phyloP scores from a whole-genome alignment of 176 grass and related monocot species.

The Ampelocalamus luodianensis region DNA sequence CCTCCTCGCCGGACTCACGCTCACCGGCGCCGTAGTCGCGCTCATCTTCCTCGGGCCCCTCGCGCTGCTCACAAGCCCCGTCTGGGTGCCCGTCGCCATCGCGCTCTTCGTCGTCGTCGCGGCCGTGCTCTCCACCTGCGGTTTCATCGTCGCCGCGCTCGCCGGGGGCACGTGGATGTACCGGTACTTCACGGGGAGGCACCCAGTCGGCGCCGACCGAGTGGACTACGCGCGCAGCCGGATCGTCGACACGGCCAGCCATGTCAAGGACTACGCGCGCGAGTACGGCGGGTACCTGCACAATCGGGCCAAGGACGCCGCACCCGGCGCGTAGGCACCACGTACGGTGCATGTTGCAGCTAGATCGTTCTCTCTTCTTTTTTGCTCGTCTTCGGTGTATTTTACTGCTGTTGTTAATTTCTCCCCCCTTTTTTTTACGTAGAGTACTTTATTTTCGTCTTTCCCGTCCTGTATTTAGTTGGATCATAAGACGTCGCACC shows the following conservation, averaged over 20 bases:
- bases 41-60: slow-evolving; percentile 75
- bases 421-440: neutral
- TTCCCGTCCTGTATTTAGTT: slow-evolving; percentile 12
- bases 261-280: slow-evolving; percentile 87
- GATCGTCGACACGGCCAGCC: slow-evolving; percentile 68
- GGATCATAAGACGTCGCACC: neutral
- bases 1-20: slow-evolving; percentile 65
- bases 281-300: slow-evolving; percentile 81
- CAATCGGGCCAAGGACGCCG: slow-evolving; percentile 84
- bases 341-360: neutral
- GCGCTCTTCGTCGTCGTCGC: slow-evolving; percentile 48
- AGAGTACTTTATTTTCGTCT: neutral
- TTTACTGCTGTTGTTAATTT: neutral
- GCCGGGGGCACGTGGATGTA: slow-evolving; percentile 76
- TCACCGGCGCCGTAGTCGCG: slow-evolving; percentile 62
- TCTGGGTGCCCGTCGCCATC: slow-evolving; percentile 77
- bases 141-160: slow-evolving; percentile 48
- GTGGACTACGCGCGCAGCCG: slow-evolving; percentile 89
- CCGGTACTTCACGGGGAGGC: slow-evolving; percentile 82
- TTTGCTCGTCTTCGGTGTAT: neutral
- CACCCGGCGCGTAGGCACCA: slow-evolving; percentile 72
- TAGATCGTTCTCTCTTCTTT: neutral
- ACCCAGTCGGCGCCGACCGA: slow-evolving; percentile 72
- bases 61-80: slow-evolving; percentile 81
- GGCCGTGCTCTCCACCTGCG: slow-evolving; percentile 60